phyloP scores from a whole-genome alignment of 2,329 filamentous ascomycete species.

The Trichoderma oligosporum region DNA sequence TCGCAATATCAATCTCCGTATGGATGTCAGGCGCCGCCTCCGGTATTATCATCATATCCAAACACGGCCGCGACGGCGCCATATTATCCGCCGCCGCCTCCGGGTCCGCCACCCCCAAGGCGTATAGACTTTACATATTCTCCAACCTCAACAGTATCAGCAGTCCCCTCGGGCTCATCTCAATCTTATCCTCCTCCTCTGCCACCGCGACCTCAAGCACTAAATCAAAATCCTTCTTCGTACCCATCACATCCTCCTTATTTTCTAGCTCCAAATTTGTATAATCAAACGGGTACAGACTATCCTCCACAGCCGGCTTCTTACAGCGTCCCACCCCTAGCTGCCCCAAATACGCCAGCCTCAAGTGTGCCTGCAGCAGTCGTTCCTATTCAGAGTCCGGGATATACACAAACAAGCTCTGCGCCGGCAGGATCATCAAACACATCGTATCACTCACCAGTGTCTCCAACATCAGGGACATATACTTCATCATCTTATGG shows the following conservation, averaged over 20 bases:
- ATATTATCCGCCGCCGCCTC: constrained; percentile 14
- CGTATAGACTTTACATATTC: not conserved
- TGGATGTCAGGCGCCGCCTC: not conserved
- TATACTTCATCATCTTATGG: not conserved
- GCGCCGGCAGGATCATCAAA: not conserved
- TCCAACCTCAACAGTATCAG: not conserved
- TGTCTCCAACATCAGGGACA: not conserved
- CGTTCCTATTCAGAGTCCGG: not conserved
- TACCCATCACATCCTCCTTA: not conserved
- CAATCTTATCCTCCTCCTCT: constrained; percentile 2
- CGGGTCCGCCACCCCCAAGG: not conserved
- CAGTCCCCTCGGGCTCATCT: not conserved
- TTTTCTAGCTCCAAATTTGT: not conserved
- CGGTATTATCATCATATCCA: not conserved
- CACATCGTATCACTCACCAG: not conserved
- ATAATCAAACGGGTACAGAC: not conserved
- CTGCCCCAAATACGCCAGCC: not conserved
- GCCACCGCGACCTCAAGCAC: not conserved
- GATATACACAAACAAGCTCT: not conserved
- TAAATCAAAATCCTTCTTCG: not conserved
- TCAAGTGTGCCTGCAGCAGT: not conserved
- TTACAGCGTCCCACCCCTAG: not conserved
- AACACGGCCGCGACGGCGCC: not conserved
- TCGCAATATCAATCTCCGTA: not conserved
- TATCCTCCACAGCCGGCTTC: not conserved